Base-by-base conservation (phyloP, 2,329 filamentous ascomycete species). In the Ophiosphaerella korrae region DNA sequence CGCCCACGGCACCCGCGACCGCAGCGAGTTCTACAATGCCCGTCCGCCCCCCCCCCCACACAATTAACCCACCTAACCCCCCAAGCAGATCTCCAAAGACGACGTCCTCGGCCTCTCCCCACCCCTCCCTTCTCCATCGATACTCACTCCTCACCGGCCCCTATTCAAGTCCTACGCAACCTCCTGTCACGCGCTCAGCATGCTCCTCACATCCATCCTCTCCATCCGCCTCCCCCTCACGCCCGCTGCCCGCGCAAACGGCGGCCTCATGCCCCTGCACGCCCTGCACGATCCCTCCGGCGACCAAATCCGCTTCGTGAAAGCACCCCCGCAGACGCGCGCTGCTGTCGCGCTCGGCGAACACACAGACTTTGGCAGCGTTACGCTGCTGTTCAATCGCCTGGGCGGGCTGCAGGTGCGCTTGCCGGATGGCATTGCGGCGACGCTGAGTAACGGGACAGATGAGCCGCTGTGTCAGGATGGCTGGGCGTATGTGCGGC, bases 21-120 rank as follows among this genome's bases (percentile, higher is more conserved):
- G 77, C 33, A 81, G 82, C 53, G 80, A 84, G 53, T 82, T 82
- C 49, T 83, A 82, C 66, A 83, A 83, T 64, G 76, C 82, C 55
- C 36, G 68, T 64, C 55, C 36, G 68, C 64, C 29, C 6, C 7
- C 46, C 32, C 31, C 21, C n/a, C 11, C 18, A 24, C 12, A 26
- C 21, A 21, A 7, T 6, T 24, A 18, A 33, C 14, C 23, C 18
- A 18, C n/a, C 24, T 21, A 21, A 21, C 3, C 1, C 18, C 18
- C 18, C 18, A 21, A 21, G 4, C 47, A 69, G 78, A 73, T 80
- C 21, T 79, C 77, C 9, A 83, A 83, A 70, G 79, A 83, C 57
- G 79, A 82, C 46, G 75, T 83, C 29, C 57, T 83, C 3, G 72
- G 66, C 18, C 43, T 77, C 3, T 68, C 67, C 2, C 52, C 68